Conservation (phyloP, 1,284 basidiomycete genomes). For the Tylopilus sp. region DNA sequence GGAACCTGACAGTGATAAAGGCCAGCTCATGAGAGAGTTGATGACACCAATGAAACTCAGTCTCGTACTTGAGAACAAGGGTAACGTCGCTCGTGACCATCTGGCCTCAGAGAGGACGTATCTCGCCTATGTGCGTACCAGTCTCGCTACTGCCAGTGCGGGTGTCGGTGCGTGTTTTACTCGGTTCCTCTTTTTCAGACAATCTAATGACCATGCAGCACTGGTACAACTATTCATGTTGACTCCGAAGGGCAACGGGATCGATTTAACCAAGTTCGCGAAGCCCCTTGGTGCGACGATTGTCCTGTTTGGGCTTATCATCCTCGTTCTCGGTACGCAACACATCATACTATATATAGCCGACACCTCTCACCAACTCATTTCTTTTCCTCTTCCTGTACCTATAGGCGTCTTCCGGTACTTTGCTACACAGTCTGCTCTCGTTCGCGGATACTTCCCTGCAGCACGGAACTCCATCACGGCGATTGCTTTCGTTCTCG, state of each 20-base stretch:
- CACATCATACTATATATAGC: background rate
- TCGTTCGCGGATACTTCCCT: constrained; percentile 30
- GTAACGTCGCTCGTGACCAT: constrained; percentile 41
- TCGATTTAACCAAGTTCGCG: constrained; percentile 17
- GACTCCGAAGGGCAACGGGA: background rate
- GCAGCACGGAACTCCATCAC: constrained; percentile 29
- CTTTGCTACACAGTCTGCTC: constrained; percentile 30
- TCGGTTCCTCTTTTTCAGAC: background rate
- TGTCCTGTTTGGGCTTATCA: constrained; percentile 23
- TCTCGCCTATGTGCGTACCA: constrained; percentile 44
- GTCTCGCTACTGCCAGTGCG: constrained; percentile 39
- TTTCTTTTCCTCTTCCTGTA: background rate
- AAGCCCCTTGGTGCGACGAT: constrained; percentile 28
- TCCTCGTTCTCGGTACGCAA: constrained; percentile 26
- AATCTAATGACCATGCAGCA: constrained; percentile 14
- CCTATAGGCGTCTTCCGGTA: constrained; percentile 27
- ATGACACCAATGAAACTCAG: constrained; percentile 14
- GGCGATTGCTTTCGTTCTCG: constrained; percentile 23
- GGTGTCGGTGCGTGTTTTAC: constrained; percentile 38
- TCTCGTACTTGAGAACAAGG: constrained; percentile 34
- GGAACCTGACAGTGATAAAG: background rate
- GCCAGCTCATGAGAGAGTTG: background rate
- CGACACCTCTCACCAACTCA: background rate
- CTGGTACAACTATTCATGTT: constrained; percentile 29
- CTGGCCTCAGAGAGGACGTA: constrained; percentile 43